Percentiles rank a stretch among this genome's conserved stretches.
These are phyloP conservation scores for Chamaenerion angustifolium DNA, from an alignment of 345 rosid species.

Conservation along the genomic window DNA sequence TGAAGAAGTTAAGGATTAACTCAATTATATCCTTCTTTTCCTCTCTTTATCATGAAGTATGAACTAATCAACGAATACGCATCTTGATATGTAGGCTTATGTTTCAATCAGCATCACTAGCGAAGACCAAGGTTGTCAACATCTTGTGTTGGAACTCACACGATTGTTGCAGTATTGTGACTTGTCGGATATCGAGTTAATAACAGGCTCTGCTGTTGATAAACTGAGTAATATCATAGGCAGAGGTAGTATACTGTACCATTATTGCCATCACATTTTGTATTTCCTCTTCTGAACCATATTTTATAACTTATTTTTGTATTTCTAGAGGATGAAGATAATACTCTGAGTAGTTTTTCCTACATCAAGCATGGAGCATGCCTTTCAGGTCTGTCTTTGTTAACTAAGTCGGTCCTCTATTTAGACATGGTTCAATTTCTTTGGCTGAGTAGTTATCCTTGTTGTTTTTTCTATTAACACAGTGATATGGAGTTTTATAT, in stretches of 20 bases:
- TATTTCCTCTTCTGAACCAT: neutral
- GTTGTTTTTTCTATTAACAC: constrained; percentile 12
- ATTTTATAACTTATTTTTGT: too few relatives aligned
- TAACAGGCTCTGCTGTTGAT: constrained; percentile 51
- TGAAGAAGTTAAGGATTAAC: too few relatives aligned
- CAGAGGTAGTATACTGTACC: constrained; percentile 27
- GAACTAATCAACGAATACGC: constrained; percentile 1
- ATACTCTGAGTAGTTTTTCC: constrained; percentile 24
- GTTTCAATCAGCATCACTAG: constrained; percentile 37
- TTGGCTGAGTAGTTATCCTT: constrained; percentile 3
- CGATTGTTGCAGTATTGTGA: constrained; percentile 37
- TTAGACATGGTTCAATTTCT: neutral
- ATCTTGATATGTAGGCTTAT: constrained; percentile 41
- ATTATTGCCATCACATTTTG: constrained; percentile 1
- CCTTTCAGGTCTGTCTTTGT: constrained; percentile 46
- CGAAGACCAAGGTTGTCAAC: constrained; percentile 22
- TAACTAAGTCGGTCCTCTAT: neutral
- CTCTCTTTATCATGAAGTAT: neutral
- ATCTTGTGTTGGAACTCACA: constrained; percentile 30
- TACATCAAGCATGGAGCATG: constrained; percentile 60
- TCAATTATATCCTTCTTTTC: neutral
- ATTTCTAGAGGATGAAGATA: constrained; percentile 37
- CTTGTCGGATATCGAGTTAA: constrained; percentile 48
- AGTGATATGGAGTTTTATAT: constrained; percentile 56
- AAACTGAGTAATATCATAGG: constrained; percentile 19